Evolutionary conservation across 352 stramenopile genomes (phyloP).

Genomic region (Globisporangium rhizosaccharum): DNA sequence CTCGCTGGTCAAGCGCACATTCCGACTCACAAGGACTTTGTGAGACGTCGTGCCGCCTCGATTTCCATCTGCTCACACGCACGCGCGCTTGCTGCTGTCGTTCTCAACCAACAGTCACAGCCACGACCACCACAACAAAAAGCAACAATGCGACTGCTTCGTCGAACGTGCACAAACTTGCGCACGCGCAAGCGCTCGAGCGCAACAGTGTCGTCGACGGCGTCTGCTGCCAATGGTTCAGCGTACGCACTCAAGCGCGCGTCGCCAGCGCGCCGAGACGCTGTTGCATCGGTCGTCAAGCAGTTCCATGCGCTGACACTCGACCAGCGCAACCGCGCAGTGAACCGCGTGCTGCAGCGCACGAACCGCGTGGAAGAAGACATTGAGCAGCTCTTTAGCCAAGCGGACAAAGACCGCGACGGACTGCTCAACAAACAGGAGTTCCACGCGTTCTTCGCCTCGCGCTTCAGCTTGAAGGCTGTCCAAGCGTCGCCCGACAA

Average conservation of each 20-base stretch:
- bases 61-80: neutral
- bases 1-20: neutral
- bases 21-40: neutral
- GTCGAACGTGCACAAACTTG: conserved; percentile 14
- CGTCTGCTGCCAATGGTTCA: neutral
- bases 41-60: too few species aligned
- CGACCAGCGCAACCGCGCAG: conserved; percentile 43
- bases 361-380: conserved; percentile 38
- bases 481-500: conserved; percentile 30
- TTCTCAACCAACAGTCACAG: neutral
- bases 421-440: conserved; percentile 59
- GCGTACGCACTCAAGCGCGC: conserved; percentile 13
- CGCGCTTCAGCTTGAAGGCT: conserved; percentile 56
- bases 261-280: conserved; percentile 12
- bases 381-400: conserved; percentile 59
- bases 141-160: conserved; percentile 12
- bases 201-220: neutral
- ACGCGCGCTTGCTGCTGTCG: too few species aligned
- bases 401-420: conserved; percentile 68
- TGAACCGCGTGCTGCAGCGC: conserved; percentile 43
- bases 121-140: neutral
- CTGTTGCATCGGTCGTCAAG: conserved; percentile 39
- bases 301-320: conserved; percentile 59
- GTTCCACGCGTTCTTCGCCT: conserved; percentile 57
- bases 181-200: conserved; percentile 11